Base-by-base conservation (phyloP, 495 filamentous ascomycete genomes). In the Xylaria venustula region DNA sequence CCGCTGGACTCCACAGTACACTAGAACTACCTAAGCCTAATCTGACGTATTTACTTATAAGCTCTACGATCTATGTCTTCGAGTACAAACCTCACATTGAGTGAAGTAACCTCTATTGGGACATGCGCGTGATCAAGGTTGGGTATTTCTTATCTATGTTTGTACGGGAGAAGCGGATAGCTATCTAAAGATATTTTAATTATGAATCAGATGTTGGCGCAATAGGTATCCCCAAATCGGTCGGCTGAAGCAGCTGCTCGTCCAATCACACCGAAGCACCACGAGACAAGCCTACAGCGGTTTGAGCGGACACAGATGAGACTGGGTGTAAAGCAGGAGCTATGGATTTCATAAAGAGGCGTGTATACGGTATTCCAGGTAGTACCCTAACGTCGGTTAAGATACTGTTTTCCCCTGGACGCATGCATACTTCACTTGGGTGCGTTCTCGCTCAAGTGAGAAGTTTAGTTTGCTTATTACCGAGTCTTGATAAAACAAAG, bases 101-200 rank as follows among this genome's bases (percentile, higher is more conserved):
- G 14, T 53, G 11, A 20, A n/a, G n/a, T 19, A 23, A 26, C 7
- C n/a, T 2, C 34, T 22, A 19, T 54, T 3, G 14, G 8, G 15
- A 17, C 12, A 37, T 52, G 49, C 20, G 11, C 22, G 30, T 30
- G 49, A 40, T 52, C 22, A 54, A 28, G 15, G 22, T 11, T 23
- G 15, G 12, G 17, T 45, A 19, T 34, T 54, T 54, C 41, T 54
- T 42, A 36, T 49, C 48, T 61, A 28, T 45, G n/a, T 54, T 48
- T 37, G 32, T 41, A 50, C 22, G 22, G 34, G 45, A 37, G 15
- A 42, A 20, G 26, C 32, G 34, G 30, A 25, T 19, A 23, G 56
- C 40, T 42, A 54, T 54, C 51, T 54, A 17, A 9, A 14, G 9
- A 40, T 25, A 9, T 19, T 11, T 40, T 25, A 3, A 25, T 34